Conservation (phyloP, 495 filamentous ascomycete species). For the Podospora pseudocomata region DNA sequence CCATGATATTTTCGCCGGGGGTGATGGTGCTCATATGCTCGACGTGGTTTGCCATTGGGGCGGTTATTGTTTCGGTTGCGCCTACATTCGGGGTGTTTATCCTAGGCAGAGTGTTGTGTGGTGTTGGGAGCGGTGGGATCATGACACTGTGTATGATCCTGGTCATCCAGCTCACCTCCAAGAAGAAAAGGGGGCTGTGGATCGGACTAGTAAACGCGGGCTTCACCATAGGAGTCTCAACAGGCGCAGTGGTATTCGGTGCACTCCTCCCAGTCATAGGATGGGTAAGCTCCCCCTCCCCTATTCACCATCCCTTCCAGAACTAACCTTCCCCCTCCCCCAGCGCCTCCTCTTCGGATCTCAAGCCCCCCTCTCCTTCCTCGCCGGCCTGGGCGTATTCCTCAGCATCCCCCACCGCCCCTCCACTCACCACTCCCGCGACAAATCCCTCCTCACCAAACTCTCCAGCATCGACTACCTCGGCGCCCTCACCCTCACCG, state of each 20-base stretch:
- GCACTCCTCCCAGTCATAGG: slow-evolving; percentile 57
- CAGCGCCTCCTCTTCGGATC: slow-evolving; percentile 66
- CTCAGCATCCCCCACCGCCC: slow-evolving; percentile 59
- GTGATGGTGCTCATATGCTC: slow-evolving; percentile 55
- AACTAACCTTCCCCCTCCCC: not conserved
- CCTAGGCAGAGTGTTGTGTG: slow-evolving; percentile 59
- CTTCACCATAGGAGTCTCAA: slow-evolving; percentile 65
- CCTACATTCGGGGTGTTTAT: slow-evolving; percentile 57
- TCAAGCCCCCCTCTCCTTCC: slow-evolving; percentile 56
- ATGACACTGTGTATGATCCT: slow-evolving; percentile 66
- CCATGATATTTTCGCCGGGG: slow-evolving; percentile 64
- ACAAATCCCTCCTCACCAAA: slow-evolving; percentile 40
- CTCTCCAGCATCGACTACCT: slow-evolving; percentile 65
- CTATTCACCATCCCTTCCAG: too few relatives aligned
- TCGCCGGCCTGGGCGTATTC: slow-evolving; percentile 56
- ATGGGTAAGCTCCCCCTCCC: slow-evolving; percentile 54
- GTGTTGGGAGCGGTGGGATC: slow-evolving; percentile 62
- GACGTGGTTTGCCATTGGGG: slow-evolving; percentile 56
- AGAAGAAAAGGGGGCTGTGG: slow-evolving; percentile 62
- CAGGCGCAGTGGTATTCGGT: slow-evolving; percentile 68
- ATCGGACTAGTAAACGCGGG: slow-evolving; percentile 60
- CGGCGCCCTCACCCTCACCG: slow-evolving; percentile 52
- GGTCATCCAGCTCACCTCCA: slow-evolving; percentile 61
- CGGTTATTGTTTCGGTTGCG: slow-evolving; percentile 59
- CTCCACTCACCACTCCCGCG: slow-evolving; percentile 36